Base-by-base conservation (phyloP, 768 basidiomycete species). In the Agaricus sinodeliciosus region DNA sequence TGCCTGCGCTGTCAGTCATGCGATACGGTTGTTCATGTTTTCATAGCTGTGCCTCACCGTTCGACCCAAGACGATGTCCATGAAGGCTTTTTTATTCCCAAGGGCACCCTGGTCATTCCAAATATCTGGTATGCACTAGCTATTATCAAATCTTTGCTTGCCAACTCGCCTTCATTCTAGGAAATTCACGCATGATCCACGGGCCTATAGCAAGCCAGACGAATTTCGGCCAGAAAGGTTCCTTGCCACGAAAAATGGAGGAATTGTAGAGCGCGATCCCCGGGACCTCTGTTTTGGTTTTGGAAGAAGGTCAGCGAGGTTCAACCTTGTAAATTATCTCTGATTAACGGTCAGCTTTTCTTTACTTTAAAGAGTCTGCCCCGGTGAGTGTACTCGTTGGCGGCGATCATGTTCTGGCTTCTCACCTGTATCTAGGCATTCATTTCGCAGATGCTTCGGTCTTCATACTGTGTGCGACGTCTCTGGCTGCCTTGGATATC, bases 271-370 rank as follows among this genome's bases (percentile, higher is more conserved):
- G 59, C 63, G 59, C 16, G 83, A 85, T 64, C 81, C 84, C 55
- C 79, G 78, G 50, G 72, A 72, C 44, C 62, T 82, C 43, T 82
- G 79, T 59, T 88, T 86, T 66, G 85, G 85, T 6, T 88, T 85
- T 60, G 85, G 85, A 44, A 71, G 85, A 67, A 77, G 85, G 77
- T 75, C 55, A 55, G 75, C 66, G 36, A 54, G 46, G 46, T 49
- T 31, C 47, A 46, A 31, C 42, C 49, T 6, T 54, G 43, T 26
- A 22, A 42, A 43, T 42, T 44, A 55, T 49, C 36, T 12, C 50
- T 42, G 31, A 53, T 61, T 55, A 42, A 31, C 39, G 6, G 39
- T 47, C 3, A 12, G 26, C 28, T 15, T 15, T 18, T 40, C n/a
- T 22, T 22, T 27, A 43, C 43, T 39, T 13, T 43, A 31, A 46